phyloP scores from a whole-genome alignment of 2,329 filamentous ascomycete genomes.

The Drechslerella dactyloides region DNA sequence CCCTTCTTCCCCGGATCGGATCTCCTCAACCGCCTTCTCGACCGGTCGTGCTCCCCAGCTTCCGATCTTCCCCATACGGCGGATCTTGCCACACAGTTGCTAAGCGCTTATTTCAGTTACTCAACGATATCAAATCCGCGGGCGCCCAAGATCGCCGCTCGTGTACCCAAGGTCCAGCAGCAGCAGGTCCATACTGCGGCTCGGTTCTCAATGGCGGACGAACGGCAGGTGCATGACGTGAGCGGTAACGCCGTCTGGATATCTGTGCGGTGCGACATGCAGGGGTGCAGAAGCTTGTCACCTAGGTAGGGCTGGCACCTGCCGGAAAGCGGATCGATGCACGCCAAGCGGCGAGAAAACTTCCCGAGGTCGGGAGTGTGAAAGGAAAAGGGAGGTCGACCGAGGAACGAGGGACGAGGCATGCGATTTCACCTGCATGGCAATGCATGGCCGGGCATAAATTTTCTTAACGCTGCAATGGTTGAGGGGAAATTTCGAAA shows the following conservation, averaged over 20 bases:
- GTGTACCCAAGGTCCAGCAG: not conserved
- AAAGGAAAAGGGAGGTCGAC: no score
- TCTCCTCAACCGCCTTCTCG: not conserved
- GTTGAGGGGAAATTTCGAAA: no score
- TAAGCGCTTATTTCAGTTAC: not conserved
- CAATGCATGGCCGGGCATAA: no score
- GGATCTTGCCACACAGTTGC: no score
- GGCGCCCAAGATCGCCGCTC: no score
- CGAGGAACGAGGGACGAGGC: no score
- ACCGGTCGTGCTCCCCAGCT: conserved; percentile 8
- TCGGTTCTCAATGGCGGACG: not conserved
- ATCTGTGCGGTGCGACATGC: not conserved
- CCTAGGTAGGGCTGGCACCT: not conserved
- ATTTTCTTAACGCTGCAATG: no score
- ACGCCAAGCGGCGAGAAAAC: not conserved
- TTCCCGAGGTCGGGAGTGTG: not conserved
- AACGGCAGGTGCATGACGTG: conserved; percentile 3
- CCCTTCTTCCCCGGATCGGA: conserved; percentile 3
- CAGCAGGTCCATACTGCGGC: not conserved
- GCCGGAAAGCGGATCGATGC: conserved; percentile 2
- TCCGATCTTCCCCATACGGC: conserved; percentile 5
- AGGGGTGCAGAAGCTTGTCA: not conserved
- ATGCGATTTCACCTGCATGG: no score
- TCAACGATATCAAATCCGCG: not conserved
- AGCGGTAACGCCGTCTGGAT: not conserved